Percentiles rank a stretch among this genome's conserved stretches.
Conservation (phyloP, 2,329 filamentous ascomycete genomes). For the Sphaerulina populicola region DNA sequence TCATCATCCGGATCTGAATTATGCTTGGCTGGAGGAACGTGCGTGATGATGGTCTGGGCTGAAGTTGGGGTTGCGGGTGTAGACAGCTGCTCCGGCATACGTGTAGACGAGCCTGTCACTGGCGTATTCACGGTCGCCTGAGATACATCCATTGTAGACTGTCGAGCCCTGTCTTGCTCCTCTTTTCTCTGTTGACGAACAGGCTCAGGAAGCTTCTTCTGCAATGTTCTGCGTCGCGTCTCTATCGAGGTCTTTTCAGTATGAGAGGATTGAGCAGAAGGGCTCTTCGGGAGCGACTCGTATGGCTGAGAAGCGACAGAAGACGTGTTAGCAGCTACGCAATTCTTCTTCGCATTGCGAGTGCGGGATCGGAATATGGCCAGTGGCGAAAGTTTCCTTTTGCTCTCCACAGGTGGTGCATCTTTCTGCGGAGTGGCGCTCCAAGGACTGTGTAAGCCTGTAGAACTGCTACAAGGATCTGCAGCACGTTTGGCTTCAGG, state of each 20-base stretch:
- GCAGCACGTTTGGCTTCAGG: neutral
- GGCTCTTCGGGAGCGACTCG: neutral
- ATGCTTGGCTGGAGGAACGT: constrained; percentile 8
- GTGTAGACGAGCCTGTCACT: neutral
- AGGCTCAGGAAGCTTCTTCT: constrained; percentile 29
- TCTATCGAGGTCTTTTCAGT: constrained; percentile 1
- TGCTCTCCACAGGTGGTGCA: neutral
- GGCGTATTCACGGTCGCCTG: neutral
- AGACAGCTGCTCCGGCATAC: neutral
- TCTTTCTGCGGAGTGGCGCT: neutral
- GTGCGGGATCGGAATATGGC: constrained; percentile 11
- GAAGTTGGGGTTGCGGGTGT: neutral
- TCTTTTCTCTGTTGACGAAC: constrained; percentile 19
- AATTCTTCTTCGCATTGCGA: constrained; percentile 3
- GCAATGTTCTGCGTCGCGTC: constrained; percentile 26
- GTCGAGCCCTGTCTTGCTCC: constrained; percentile 8
- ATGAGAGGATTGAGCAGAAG: neutral
- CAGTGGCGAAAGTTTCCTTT: constrained; percentile 11
- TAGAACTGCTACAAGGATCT: neutral
- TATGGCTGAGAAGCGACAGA: neutral
- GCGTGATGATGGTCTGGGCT: constrained; percentile 4
- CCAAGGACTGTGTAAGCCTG: neutral
- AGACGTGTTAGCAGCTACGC: neutral
- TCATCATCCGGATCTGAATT: constrained; percentile 16
- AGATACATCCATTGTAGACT: constrained; percentile 9